Conservation (phyloP, 768 basidiomycete genomes). For the Tylopilus sp. region DNA sequence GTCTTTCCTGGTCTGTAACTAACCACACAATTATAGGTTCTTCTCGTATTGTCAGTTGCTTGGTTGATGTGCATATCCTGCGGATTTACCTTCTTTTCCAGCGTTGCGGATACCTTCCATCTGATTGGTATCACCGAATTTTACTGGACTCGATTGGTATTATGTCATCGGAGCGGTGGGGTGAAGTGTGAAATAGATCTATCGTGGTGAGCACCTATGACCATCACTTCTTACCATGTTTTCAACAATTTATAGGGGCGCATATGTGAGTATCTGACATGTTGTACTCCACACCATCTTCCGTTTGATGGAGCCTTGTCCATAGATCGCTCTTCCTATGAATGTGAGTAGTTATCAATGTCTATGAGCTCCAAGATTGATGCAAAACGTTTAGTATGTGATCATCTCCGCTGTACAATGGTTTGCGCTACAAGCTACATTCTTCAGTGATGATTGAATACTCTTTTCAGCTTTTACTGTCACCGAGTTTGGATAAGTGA, state of each 20-base stretch:
- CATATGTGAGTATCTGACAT: background rate
- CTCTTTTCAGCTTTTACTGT: constrained; percentile 10
- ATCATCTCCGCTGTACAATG: constrained; percentile 11
- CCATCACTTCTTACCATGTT: background rate
- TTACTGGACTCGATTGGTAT: constrained; percentile 2
- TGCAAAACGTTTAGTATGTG: background rate
- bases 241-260: background rate
- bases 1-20: background rate
- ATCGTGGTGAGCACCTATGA: constrained; percentile 7
- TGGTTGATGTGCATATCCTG: too few relatives aligned
- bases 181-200: background rate
- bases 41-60: constrained; percentile 10
- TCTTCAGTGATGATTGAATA: background rate
- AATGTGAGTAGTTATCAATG: constrained; percentile 4
- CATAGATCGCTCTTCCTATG: constrained; percentile 1
- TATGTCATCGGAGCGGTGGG: background rate
- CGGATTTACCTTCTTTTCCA: background rate
- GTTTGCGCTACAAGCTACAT: background rate
- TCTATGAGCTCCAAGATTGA: background rate
- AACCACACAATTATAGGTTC: constrained; percentile 1
- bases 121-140: constrained; percentile 1
- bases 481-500: constrained; percentile 19
- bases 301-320: background rate
- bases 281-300: background rate
- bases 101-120: constrained; percentile 5